Evolutionary conservation across 2,329 filamentous ascomycete genomes (phyloP).

Genomic region (Microcera coccophila): DNA sequence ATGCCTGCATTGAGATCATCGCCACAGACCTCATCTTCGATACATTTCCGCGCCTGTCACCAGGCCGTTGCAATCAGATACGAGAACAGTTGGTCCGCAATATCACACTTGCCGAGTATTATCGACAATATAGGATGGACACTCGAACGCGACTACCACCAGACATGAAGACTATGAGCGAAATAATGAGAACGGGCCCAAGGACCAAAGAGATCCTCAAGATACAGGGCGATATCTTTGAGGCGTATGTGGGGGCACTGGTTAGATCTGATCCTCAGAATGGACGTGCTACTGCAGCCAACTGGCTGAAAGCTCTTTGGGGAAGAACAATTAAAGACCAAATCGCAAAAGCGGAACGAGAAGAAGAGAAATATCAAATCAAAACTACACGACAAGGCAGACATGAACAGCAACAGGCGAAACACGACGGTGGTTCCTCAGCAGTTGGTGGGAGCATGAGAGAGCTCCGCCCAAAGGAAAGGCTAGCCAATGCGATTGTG

Average conservation of each 20-base stretch:
- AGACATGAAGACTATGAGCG: slow-evolving; percentile 34
- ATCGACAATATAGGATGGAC: slow-evolving; percentile 67
- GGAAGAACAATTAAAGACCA: slow-evolving; percentile 56
- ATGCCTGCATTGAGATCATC: slow-evolving; percentile 77
- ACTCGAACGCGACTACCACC: slow-evolving; percentile 55
- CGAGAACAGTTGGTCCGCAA: slow-evolving; percentile 81
- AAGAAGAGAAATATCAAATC: background rate
- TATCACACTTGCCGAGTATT: slow-evolving; percentile 66
- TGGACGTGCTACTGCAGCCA: slow-evolving; percentile 58
- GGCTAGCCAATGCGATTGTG: slow-evolving; percentile 40
- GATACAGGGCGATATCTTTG: slow-evolving; percentile 80
- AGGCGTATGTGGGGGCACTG: slow-evolving; percentile 81
- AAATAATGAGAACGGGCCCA: slow-evolving; percentile 24
- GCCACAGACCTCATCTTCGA: slow-evolving; percentile 71
- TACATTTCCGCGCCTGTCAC: slow-evolving; percentile 61
- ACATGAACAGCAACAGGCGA: background rate
- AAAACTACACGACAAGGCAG: background rate
- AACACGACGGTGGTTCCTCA: slow-evolving; percentile 9
- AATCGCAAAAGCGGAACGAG: slow-evolving; percentile 42
- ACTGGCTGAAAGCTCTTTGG: slow-evolving; percentile 77
- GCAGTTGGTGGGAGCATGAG: slow-evolving; percentile 4
- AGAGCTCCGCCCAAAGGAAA: slow-evolving; percentile 27
- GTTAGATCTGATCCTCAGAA: slow-evolving; percentile 62
- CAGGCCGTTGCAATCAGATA: slow-evolving; percentile 69
- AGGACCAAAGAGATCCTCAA: slow-evolving; percentile 60